Conservation (phyloP, 192 early-diverging fungal genomes). For the Globomyces pollinis-pini region DNA sequence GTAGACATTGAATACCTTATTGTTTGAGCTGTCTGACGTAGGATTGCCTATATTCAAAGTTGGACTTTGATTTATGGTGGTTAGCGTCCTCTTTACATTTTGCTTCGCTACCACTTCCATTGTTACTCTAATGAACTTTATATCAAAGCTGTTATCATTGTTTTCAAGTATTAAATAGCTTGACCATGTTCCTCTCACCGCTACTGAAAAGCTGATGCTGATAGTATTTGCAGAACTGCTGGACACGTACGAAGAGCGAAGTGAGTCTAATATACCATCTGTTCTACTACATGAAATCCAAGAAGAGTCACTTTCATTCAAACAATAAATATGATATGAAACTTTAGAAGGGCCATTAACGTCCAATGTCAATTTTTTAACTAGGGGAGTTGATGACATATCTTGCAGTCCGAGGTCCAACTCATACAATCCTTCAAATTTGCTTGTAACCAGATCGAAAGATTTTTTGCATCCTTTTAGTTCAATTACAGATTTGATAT, state of each 20-base stretch:
- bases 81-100: background rate
- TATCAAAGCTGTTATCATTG: conserved; percentile 62
- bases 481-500: conserved; percentile 23
- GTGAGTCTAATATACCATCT: conserved; percentile 64
- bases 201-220: conserved; percentile 53
- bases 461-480: conserved; percentile 66
- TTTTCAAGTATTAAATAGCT: conserved; percentile 71
- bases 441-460: conserved; percentile 23
- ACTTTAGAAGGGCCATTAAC: conserved; percentile 42
- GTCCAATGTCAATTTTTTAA: conserved; percentile 62
- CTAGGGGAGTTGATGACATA: conserved; percentile 40
- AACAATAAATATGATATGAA: conserved; percentile 52
- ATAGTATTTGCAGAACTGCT: conserved; percentile 39
- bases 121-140: conserved; percentile 59
- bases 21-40: no score
- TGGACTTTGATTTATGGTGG: background rate
- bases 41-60: no score
- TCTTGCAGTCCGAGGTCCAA: conserved; percentile 77
- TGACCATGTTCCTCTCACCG: conserved; percentile 53
- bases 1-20: conserved; percentile 62
- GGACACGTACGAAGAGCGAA: background rate
- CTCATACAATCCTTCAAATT: conserved; percentile 60
- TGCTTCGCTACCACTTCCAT: conserved; percentile 61
- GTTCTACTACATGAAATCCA: conserved; percentile 62
- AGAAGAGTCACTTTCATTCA: conserved; percentile 45